These are phyloP conservation scores for Candida sanyaensis DNA, from an alignment of 1,139 yeast genomes.

Conservation along the genomic window DNA sequence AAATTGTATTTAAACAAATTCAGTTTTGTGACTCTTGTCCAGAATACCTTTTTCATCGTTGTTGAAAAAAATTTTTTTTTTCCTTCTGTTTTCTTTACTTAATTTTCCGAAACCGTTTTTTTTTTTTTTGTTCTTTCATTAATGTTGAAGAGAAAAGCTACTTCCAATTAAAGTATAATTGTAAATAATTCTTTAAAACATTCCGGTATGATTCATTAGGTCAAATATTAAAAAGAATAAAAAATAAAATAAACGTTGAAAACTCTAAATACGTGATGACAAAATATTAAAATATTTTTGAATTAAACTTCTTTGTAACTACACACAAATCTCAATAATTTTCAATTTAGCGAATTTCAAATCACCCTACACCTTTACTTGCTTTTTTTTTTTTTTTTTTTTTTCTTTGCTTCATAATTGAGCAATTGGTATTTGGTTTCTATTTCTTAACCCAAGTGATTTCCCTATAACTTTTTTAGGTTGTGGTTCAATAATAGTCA, in stretches of 20 bases:
- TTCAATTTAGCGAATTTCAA: background rate
- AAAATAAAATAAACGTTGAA: no score
- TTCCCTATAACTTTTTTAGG: constrained; percentile 6
- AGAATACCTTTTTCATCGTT: no score
- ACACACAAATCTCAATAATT: background rate
- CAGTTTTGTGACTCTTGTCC: no score
- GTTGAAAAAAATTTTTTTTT: background rate
- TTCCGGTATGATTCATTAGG: background rate
- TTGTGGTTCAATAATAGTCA: background rate
- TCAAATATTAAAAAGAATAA: no score
- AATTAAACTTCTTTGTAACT: no score
- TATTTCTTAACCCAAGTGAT: constrained; percentile 8
- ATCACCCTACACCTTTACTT: background rate
- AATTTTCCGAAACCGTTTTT: background rate
- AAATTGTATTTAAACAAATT: no score
- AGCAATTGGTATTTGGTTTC: constrained; percentile 3
- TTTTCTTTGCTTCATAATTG: background rate
- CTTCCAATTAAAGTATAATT: constrained; percentile 1
- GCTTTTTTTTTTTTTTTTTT: no score
- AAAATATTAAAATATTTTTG: no score
- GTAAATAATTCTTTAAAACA: background rate
- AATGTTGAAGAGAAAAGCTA: background rate
- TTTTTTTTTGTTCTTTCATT: background rate
- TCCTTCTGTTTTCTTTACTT: background rate
- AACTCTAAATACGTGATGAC: no score